Evolutionary conservation across 257 asterid genomes (phyloP), one percentile per base, ranked within the genome.

Genomic region (Scutellaria galericulata): DNA sequence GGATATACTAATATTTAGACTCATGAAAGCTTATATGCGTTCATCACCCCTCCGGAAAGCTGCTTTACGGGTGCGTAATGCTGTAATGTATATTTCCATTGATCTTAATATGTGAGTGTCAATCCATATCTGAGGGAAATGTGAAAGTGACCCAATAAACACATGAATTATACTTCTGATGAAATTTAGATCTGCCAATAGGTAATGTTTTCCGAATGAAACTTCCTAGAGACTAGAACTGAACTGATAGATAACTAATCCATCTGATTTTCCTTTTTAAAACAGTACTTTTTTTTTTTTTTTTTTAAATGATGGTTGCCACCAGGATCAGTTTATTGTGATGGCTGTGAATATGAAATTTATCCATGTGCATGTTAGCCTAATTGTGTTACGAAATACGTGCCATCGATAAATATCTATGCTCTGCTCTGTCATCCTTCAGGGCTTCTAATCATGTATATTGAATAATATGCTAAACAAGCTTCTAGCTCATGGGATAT

Each of bases 1-100:
- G 86, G 97, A 91, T 84, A 87, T 89, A 72, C 64, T 83, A 35
- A 82, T 89, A 66, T 84, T 91, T 72, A 91, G 88, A 67, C 93
- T 87, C 60, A 87, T 89, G 96, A 91, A 86, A 81, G 75, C 87
- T 81, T 92, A 92, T 62, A 85, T 91, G 96, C 86, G 91, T 50
- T 91, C 97, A 5, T 91, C 97, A 54, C 90, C 97, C 51, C 90
- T 91, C 44, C 84, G 97, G 64, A 89, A 89, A 86, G 96, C 95
- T 80, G 97, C 97, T 50, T 80, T 89, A 77, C 85, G 89, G 90
- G 93, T 91, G 79, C 11, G 86, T 75, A 50, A 41, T 12, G 12
- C n/a, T 6, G 3, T 50, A 7, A 18, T 18, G 0, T 48, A 60
- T 44, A 5, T 52, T 12, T 27, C 39, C 20, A 8, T 47, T 60